phyloP scores from a whole-genome alignment of 306 rosid genomes.

The Pterocarpus macrocarpus region DNA sequence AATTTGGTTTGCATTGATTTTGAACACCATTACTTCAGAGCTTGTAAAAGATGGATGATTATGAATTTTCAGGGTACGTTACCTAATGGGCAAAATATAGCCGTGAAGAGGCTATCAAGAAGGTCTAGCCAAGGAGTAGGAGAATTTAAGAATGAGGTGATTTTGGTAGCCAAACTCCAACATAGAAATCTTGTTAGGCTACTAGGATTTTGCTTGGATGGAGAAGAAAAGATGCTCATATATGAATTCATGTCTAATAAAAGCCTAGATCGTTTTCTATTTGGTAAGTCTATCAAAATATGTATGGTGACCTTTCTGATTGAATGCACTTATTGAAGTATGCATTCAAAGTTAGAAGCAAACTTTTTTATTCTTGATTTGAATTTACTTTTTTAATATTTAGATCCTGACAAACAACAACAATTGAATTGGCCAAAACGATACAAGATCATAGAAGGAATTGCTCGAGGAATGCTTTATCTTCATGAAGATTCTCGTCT shows the following conservation, averaged over 20 bases:
- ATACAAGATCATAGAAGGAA: conserved; percentile 49
- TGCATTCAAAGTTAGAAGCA: not conserved
- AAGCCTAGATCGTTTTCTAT: conserved; percentile 51
- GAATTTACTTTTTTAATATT: not conserved
- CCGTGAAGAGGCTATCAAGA: conserved; percentile 60
- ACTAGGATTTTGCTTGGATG: conserved; percentile 52
- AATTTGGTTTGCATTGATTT: too few relatives aligned
- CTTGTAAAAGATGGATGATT: not conserved
- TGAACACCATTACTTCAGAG: too few relatives aligned
- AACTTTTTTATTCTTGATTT: not conserved
- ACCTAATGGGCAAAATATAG: conserved; percentile 45
- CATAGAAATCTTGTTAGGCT: conserved; percentile 51
- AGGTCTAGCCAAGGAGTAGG: conserved; percentile 48
- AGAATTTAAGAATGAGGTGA: conserved; percentile 56
- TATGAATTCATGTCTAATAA: conserved; percentile 55
- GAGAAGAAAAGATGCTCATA: conserved; percentile 55
- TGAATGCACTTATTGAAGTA: not conserved
- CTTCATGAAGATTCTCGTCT: conserved; percentile 51
- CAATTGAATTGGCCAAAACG: conserved; percentile 57
- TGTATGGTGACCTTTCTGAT: not conserved
- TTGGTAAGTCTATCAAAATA: conserved; percentile 31
- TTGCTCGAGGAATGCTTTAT: conserved; percentile 47
- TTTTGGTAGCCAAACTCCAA: conserved; percentile 51
- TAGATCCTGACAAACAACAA: conserved; percentile 41
- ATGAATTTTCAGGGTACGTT: conserved; percentile 51